Percentiles rank a stretch among this genome's conserved stretches.
phyloP scores from a whole-genome alignment of 768 basidiomycete species.

The Daedaleopsis nitida region DNA sequence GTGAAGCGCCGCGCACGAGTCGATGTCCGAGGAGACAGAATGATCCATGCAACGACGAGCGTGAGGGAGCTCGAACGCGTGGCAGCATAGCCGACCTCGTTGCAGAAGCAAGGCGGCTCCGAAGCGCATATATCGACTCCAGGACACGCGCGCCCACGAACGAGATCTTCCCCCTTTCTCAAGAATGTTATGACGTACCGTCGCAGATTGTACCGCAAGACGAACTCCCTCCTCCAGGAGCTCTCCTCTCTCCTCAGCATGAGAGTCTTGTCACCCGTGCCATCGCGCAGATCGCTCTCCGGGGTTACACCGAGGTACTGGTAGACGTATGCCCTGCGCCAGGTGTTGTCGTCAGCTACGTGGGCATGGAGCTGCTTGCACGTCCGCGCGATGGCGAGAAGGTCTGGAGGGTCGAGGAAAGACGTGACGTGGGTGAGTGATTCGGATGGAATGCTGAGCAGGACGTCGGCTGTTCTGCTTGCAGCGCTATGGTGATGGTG shows the following conservation, averaged over 20 bases:
- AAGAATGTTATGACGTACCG: constrained; percentile 43
- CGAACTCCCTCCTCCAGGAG: constrained; percentile 74
- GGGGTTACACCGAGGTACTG: constrained; percentile 70
- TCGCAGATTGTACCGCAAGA: constrained; percentile 53
- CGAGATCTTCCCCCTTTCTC: constrained; percentile 1
- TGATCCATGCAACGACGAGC: neutral
- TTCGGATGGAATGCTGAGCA: constrained; percentile 64
- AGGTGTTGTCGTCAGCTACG: constrained; percentile 77
- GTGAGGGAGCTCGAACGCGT: no score
- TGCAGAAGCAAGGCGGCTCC: constrained; percentile 9
- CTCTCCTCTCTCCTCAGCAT: constrained; percentile 57
- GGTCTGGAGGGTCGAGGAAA: constrained; percentile 63
- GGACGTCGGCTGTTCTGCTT: constrained; percentile 9
- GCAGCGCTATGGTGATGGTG: constrained; percentile 25
- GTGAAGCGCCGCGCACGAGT: no score
- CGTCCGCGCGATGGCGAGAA: constrained; percentile 58
- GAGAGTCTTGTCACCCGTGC: constrained; percentile 38
- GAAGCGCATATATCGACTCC: neutral
- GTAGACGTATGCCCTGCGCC: constrained; percentile 72
- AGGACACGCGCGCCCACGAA: neutral
- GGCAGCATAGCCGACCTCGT: constrained; percentile 2
- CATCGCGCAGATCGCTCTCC: constrained; percentile 52
- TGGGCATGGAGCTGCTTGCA: constrained; percentile 58
- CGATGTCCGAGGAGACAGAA: neutral
- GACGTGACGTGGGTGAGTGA: constrained; percentile 78